Evolutionary conservation across 345 rosid genomes (phyloP).

Genomic region (Mangifera indica): DNA sequence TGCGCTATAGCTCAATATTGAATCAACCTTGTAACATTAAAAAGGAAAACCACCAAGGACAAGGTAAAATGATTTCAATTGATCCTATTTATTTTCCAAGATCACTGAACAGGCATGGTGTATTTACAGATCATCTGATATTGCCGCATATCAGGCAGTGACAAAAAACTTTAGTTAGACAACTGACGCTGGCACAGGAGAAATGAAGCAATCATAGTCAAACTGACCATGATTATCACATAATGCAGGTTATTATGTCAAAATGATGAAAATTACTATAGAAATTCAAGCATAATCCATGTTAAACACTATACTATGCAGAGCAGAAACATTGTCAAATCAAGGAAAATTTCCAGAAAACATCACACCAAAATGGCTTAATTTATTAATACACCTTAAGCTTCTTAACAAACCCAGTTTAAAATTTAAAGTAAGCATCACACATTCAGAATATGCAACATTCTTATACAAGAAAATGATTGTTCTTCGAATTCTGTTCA

Average conservation of each 20-base stretch:
- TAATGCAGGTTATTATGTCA: background rate
- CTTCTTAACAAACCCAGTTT: constrained; percentile 17
- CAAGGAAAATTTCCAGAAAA: background rate
- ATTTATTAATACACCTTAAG: constrained; percentile 19
- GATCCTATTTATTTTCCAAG: background rate
- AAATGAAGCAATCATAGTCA: background rate
- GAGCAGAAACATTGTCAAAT: background rate
- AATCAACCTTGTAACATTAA: too few species aligned
- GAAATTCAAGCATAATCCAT: background rate
- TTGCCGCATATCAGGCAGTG: too few species aligned
- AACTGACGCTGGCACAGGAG: too few species aligned
- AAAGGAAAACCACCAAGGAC: too few species aligned
- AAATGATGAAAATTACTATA: too few species aligned
- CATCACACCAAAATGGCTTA: constrained; percentile 20
- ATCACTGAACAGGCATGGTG: background rate
- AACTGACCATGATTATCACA: background rate
- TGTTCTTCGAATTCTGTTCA: constrained; percentile 16
- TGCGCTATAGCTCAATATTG: too few species aligned
- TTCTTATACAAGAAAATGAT: constrained; percentile 24
- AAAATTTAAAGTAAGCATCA: constrained; percentile 9
- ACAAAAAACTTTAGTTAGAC: too few species aligned
- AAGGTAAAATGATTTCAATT: too few species aligned
- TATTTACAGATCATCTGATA: too few species aligned
- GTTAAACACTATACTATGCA: background rate
- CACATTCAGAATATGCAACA: constrained; percentile 26